Conservation (phyloP, 768 basidiomycete species). For the Hirschioporus abietinus region DNA sequence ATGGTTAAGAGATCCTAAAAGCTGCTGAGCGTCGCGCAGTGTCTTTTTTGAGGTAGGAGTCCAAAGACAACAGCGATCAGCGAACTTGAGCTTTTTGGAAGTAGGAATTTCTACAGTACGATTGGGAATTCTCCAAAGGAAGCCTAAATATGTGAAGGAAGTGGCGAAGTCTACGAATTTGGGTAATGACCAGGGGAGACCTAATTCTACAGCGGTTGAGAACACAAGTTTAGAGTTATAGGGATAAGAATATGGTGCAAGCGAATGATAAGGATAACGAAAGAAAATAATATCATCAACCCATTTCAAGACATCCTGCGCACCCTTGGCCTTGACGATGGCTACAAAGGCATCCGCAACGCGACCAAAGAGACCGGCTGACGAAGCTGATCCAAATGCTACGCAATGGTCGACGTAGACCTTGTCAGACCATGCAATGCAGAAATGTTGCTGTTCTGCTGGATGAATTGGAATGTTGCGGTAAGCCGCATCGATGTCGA, state of each 20-base stretch:
- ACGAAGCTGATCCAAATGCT: conserved; percentile 23
- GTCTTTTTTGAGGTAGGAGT: neutral
- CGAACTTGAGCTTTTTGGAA: conserved; percentile 24
- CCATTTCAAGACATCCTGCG: conserved; percentile 19
- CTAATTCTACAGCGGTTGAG: neutral
- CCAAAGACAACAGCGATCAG: conserved; percentile 7
- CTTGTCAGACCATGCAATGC: neutral
- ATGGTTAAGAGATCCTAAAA: conserved; percentile 25
- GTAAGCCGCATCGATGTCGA: conserved; percentile 37
- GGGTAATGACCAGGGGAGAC: neutral
- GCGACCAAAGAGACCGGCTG: conserved; percentile 26
- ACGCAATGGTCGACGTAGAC: conserved; percentile 13
- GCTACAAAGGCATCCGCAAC: conserved; percentile 27
- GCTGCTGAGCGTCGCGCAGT: neutral
- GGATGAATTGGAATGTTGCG: conserved; percentile 16
- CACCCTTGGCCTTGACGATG: conserved; percentile 14
- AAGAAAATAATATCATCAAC: conserved; percentile 31
- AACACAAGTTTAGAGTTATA: conserved; percentile 1
- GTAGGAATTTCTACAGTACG: conserved; percentile 26
- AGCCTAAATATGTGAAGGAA: conserved; percentile 24
- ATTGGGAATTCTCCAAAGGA: conserved; percentile 23
- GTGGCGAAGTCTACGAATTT: conserved; percentile 11
- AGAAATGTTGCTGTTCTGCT: neutral
- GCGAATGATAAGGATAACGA: conserved; percentile 11
- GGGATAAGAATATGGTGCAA: neutral